These are phyloP conservation scores for Acanthamoeba castellanii DNA, from an alignment of 208 protist genomes.

Conservation along the genomic window DNA sequence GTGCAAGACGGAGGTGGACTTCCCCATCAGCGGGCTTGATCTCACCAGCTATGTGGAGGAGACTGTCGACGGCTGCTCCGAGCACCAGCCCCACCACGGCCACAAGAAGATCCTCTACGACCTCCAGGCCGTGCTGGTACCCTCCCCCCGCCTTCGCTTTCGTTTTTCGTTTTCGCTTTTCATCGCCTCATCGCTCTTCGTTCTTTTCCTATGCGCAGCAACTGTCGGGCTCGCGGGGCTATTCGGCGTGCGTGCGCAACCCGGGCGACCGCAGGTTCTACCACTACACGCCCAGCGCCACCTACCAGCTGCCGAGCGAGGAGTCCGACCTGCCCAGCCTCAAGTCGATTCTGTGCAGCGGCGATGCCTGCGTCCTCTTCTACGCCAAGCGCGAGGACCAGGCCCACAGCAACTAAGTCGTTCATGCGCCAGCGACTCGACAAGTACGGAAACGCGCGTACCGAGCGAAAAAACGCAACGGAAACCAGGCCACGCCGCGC, in stretches of 20 bases:
- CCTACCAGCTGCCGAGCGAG: slow-evolving; percentile 33
- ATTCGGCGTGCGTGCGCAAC: slow-evolving; percentile 30
- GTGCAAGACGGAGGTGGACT: slow-evolving; percentile 52
- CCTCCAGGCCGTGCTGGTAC: slow-evolving; percentile 31
- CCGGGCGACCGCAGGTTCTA: slow-evolving; percentile 8
- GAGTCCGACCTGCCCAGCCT: slow-evolving; percentile 16
- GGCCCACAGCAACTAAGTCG: neutral
- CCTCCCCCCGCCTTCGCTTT: neutral
- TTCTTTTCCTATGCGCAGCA: neutral
- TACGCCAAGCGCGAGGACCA: slow-evolving; percentile 20
- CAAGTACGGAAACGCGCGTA: too few species aligned
- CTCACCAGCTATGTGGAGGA: slow-evolving; percentile 43
- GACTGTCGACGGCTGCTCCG: neutral
- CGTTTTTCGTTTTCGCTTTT: neutral
- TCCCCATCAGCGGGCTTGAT: slow-evolving; percentile 18
- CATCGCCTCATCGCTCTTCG: too few species aligned
- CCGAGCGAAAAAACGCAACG: too few species aligned
- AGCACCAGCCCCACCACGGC: neutral
- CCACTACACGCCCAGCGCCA: slow-evolving; percentile 51
- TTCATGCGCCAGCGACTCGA: too few species aligned
- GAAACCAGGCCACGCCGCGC: too few species aligned
- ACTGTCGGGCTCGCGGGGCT: slow-evolving; percentile 33
- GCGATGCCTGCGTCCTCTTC: slow-evolving; percentile 52
- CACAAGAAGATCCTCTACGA: slow-evolving; percentile 27
- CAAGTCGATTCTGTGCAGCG: slow-evolving; percentile 53